Evolutionary conservation across 768 basidiomycete species (phyloP).

Genomic region (Boletus speciosus): DNA sequence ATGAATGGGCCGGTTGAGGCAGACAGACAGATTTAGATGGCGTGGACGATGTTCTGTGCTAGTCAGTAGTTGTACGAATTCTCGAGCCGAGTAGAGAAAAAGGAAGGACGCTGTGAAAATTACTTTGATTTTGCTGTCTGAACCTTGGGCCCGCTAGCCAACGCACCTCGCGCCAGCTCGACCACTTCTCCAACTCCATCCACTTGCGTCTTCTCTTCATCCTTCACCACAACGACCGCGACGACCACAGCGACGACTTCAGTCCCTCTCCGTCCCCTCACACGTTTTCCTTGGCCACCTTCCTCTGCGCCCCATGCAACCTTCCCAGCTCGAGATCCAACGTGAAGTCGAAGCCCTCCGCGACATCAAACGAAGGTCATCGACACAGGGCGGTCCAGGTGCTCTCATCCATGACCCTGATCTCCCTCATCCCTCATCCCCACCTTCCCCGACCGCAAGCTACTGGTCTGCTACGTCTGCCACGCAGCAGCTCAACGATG

Average conservation of each 20-base stretch:
- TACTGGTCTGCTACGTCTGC: constrained; percentile 44
- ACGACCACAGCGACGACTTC: constrained; percentile 10
- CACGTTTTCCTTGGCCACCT: constrained; percentile 12
- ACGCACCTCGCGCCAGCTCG: background rate
- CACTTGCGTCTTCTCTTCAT: background rate
- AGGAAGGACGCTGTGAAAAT: constrained; percentile 12
- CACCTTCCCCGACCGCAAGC: constrained; percentile 51
- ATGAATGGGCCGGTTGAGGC: constrained; percentile 5
- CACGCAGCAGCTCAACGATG: constrained; percentile 38
- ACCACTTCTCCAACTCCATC: background rate
- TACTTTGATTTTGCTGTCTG: constrained; percentile 1
- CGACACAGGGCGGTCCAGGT: constrained; percentile 68
- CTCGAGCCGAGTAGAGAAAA: background rate
- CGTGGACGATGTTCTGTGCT: constrained; percentile 16
- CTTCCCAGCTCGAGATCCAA: constrained; percentile 80
- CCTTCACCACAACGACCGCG: constrained; percentile 9
- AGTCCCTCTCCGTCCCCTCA: constrained; percentile 5
- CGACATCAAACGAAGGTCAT: constrained; percentile 81
- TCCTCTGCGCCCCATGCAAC: constrained; percentile 47
- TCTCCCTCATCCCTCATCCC: constrained; percentile 71
- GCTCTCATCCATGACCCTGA: constrained; percentile 88
- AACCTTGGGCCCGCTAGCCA: background rate
- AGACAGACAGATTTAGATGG: constrained; percentile 19
- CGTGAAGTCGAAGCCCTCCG: constrained; percentile 83
- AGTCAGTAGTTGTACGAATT: constrained; percentile 6